Evolutionary conservation across 148 eudicot genomes (phyloP), one percentile per base, ranked within the genome.

Genomic region (Rhododendron molle): DNA sequence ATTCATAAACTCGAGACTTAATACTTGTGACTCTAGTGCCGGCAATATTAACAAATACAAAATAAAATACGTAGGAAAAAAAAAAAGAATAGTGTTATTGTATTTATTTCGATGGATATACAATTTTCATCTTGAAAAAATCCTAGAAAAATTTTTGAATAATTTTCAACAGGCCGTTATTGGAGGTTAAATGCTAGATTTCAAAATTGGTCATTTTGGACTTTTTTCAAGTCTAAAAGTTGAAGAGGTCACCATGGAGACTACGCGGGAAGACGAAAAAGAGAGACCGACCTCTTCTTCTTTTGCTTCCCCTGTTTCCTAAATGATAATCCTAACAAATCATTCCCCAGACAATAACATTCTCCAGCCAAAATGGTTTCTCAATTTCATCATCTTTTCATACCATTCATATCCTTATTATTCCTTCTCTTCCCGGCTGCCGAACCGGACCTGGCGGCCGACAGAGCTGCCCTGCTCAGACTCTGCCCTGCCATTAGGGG

Each of bases 401-500:
- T 77, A 23, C 26, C 84, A 40, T 21, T 73, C 46, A 67, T 32
- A 7, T 54, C 18, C 46, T n/a, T 81, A 32, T 34, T 85, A 32
- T 56, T 83, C 36, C 49, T 43, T 34, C 50, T 85, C 38, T 23
- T 86, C 49, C 15, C 81, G 47, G 56, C 84, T 32, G 81, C 78
- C 60, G 2, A 50, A 43, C 78, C 90, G 3, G 86, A 87, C 79
- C 26, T 87, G 9, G 82, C 83, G 7, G 74, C 89, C 34, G 94
- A 92, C 82, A 46, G n/a, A 15, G 81, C 81, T 34, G 88, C 93
- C 84, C 91, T 91, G 43, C 86, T 90, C 86, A 47, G 5, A 85
- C 85, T 91, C 69, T 80, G 88, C 12, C 0, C 67, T 32, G 49
- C 90, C 80, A 87, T 91, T 91, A 36, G 65, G 86, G 92, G 92